Conservation (phyloP, 306 rosid species). For the Castanea crenata region DNA sequence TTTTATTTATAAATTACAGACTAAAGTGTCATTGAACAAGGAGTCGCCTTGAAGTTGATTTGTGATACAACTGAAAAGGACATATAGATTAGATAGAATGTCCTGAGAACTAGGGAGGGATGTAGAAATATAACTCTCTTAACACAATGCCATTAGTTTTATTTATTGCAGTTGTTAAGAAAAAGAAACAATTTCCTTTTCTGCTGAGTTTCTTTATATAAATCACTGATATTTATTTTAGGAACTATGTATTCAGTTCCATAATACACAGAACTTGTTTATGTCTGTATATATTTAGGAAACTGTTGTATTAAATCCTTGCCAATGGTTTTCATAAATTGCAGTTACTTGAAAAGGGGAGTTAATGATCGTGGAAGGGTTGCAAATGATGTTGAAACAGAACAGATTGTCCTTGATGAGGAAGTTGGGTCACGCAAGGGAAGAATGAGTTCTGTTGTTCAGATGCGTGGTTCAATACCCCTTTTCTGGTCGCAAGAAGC, state of each 20-base stretch:
- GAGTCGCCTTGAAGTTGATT: neutral
- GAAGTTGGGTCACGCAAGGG: slow-evolving; percentile 91
- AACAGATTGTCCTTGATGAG: slow-evolving; percentile 91
- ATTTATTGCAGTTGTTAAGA: neutral
- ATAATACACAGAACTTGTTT: slow-evolving; percentile 9
- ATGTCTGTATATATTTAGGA: slow-evolving; percentile 14
- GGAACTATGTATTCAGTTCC: neutral
- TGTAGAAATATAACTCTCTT: neutral
- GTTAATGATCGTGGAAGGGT: slow-evolving; percentile 95
- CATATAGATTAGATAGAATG: neutral
- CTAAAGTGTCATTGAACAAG: neutral
- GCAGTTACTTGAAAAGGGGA: slow-evolving; percentile 93
- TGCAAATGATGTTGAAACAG: slow-evolving; percentile 99
- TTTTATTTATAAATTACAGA: neutral
- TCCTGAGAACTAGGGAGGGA: neutral
- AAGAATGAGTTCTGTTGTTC: slow-evolving; percentile 94
- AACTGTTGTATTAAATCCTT: slow-evolving; percentile 5
- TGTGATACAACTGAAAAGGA: neutral
- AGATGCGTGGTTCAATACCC: slow-evolving; percentile 97
- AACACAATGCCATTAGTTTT: neutral
- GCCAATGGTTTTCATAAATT: slow-evolving; percentile 14
- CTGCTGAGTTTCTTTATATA: neutral
- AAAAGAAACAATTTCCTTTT: neutral
- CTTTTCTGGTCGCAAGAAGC: slow-evolving; percentile 99
- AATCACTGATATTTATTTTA: neutral